Conservation (phyloP, 108 stramenopile genomes). For the Cyclotella cryptica region DNA sequence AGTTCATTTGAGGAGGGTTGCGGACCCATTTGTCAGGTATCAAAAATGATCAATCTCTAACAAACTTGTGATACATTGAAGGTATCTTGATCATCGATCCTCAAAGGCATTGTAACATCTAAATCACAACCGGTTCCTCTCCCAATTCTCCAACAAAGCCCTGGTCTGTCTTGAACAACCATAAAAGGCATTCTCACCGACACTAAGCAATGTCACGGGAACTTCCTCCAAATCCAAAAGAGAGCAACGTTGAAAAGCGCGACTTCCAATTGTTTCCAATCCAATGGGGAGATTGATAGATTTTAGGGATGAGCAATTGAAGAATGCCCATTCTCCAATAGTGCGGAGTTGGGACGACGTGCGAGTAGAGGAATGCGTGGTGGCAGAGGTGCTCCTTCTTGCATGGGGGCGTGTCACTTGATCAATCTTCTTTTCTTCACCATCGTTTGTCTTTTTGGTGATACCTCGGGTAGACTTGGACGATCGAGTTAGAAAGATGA, state of each 20-base stretch:
- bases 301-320: constrained; percentile 44
- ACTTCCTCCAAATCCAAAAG: constrained; percentile 30
- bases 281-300: constrained; percentile 37
- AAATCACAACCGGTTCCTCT: constrained; percentile 9
- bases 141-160: constrained; percentile 30
- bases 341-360: constrained; percentile 20
- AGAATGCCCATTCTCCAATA: constrained; percentile 52
- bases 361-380: not conserved
- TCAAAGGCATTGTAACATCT: not conserved
- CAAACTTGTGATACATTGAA: not conserved
- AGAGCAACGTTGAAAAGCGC: constrained; percentile 55
- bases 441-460: not conserved
- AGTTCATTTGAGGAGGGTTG: no score
- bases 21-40: no score
- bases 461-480: not conserved
- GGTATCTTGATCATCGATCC: not conserved
- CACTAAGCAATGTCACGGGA: constrained; percentile 38
- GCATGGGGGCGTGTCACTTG: not conserved
- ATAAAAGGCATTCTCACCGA: constrained; percentile 58
- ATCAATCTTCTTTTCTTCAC: constrained; percentile 19
- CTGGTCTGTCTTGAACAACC: constrained; percentile 38
- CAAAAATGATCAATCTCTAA: no score
- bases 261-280: constrained; percentile 35
- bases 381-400: constrained; percentile 1
- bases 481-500: constrained; percentile 20